Base-by-base conservation (phyloP, 1,139 yeast species). In the Suhomyces coccinellae region DNA sequence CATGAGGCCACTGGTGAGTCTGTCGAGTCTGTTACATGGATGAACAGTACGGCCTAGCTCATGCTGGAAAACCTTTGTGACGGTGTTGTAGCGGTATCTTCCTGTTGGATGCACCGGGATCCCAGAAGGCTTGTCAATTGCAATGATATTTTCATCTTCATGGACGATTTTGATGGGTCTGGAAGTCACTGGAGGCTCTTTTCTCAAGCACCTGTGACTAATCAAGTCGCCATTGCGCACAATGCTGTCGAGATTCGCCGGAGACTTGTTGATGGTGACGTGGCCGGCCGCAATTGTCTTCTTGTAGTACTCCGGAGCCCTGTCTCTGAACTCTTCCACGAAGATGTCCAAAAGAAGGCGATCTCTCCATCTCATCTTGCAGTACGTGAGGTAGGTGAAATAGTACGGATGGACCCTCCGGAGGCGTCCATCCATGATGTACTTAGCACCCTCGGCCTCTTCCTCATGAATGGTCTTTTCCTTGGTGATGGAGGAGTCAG, bases 81-180 rank as follows among this genome's bases (percentile, higher is more conserved):
- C 80, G 1, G 97, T 82, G 61, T 93, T 93, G 66, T 80, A 89
- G 48, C 96, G 72, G 66, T 84, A 93, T 47, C 98, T 71, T 0
- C 99, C 99, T 0, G 98, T 87, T 1, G 99, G 99, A 62, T 93
- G 99, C 1, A 86, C 97, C 0, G 99, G 98, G 4, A 93, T 80
- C 0, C 99, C 97, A 3, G 95, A 80, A 0, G 99, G 99, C 55
- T 93, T 93, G 62, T 93, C 96, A 26, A 95, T 86, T 1, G 87
- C 97, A 7, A 93, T 75, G 29, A 90, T 66, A 42, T 87, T 80
- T 14, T 87, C 93, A 60, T 89, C 85, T 59, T 90, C 91, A 59
- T 76, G 81, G 0, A 93, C 91, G 34, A 89, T 83, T 45, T 77
- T 77, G 37, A 93, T 84, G 0, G 80, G 79, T 43, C 81, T 71